These are phyloP conservation scores for Allantophomopsis cytisporea DNA, from an alignment of 2,329 filamentous ascomycete genomes.

Conservation along the genomic window DNA sequence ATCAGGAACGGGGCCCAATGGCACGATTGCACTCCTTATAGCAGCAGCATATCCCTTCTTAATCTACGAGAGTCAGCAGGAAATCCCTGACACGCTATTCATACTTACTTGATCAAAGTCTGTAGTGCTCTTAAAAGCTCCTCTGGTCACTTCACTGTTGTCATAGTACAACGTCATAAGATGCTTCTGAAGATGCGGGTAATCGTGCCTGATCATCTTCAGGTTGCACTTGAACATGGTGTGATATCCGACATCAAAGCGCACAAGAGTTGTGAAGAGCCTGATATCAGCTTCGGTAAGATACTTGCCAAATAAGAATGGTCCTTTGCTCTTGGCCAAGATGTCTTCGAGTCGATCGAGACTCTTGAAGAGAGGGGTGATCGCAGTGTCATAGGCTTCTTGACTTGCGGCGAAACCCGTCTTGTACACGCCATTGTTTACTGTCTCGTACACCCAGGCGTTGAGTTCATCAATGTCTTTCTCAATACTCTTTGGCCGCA, in stretches of 20 bases:
- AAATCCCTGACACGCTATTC: no score
- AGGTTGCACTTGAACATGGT: conserved; percentile 49
- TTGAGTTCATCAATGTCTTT: conserved; percentile 60
- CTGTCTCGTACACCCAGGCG: conserved; percentile 60
- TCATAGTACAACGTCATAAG: conserved; percentile 52
- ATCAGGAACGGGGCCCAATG: no score
- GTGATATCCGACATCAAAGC: conserved; percentile 54
- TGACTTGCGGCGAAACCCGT: conserved; percentile 77
- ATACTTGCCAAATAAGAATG: conserved; percentile 60
- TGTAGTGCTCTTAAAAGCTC: background rate
- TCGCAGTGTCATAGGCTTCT: conserved; percentile 64
- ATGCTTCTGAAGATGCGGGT: conserved; percentile 51
- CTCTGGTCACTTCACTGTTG: conserved; percentile 5
- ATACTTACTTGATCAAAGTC: background rate
- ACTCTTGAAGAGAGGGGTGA: conserved; percentile 55
- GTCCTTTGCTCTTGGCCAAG: conserved; percentile 33
- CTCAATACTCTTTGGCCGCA: conserved; percentile 50
- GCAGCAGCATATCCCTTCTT: no score
- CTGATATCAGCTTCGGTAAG: conserved; percentile 73
- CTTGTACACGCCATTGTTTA: conserved; percentile 58
- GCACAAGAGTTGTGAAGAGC: conserved; percentile 44
- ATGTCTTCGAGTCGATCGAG: conserved; percentile 64
- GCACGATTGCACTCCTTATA: no score
- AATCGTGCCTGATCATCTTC: conserved; percentile 21
- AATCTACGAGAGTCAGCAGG: no score